These are phyloP conservation scores for Fomitopsis serialis DNA, from an alignment of 768 basidiomycete species.

Conservation along the genomic window DNA sequence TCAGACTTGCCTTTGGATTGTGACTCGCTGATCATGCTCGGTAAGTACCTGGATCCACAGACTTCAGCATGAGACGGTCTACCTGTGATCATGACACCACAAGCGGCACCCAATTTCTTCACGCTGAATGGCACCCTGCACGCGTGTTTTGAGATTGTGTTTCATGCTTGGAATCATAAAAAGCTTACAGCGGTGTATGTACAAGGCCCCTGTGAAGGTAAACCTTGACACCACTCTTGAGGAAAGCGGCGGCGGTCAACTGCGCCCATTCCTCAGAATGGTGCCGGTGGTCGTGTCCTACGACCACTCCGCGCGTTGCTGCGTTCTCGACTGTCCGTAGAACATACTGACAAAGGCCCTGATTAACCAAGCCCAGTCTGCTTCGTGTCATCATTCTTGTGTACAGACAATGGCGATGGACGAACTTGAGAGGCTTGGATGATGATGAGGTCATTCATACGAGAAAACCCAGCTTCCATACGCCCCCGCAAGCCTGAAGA, in stretches of 20 bases:
- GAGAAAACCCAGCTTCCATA: conserved; percentile 89
- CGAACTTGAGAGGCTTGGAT: conserved; percentile 76
- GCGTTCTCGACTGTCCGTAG: conserved; percentile 48
- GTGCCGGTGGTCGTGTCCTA: conserved; percentile 84
- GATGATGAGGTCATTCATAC: conserved; percentile 85
- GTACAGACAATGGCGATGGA: background rate
- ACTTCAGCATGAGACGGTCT: conserved; percentile 9
- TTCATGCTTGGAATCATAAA: background rate
- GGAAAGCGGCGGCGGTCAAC: conserved; percentile 68
- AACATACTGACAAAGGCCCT: conserved; percentile 79
- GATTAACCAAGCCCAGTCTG: background rate
- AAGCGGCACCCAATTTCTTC: conserved; percentile 59
- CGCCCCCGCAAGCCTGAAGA: conserved; percentile 61
- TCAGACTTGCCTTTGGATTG: conserved; percentile 69
- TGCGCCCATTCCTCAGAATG: conserved; percentile 75
- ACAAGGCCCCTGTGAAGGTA: conserved; percentile 66
- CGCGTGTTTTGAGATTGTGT: background rate
- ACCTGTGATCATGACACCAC: conserved; percentile 92
- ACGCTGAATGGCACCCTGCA: conserved; percentile 79
- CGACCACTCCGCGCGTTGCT: conserved; percentile 59
- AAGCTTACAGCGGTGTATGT: conserved; percentile 68
- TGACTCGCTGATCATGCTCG: conserved; percentile 55
- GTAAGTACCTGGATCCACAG: background rate
- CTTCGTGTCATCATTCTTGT: background rate
- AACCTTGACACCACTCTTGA: conserved; percentile 58